phyloP scores from a whole-genome alignment of 495 filamentous ascomycete species.

The Annulohypoxylon moriforme region DNA sequence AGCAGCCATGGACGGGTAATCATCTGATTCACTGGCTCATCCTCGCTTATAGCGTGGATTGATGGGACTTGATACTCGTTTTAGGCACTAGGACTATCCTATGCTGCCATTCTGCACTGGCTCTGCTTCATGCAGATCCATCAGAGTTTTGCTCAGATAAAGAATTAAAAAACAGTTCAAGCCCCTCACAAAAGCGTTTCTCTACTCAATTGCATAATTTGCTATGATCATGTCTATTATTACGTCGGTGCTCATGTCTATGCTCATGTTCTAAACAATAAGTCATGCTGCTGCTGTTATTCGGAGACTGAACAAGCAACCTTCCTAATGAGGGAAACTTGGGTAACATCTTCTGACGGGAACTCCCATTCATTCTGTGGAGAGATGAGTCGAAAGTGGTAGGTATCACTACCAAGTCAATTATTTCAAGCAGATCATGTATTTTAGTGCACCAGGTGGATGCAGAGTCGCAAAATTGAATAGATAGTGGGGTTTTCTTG shows the following conservation, averaged over 20 bases:
- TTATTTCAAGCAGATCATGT: slow-evolving; percentile 26
- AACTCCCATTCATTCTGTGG: slow-evolving; percentile 28
- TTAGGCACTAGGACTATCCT: slow-evolving; percentile 40
- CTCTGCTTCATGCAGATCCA: slow-evolving; percentile 20
- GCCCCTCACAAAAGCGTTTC: slow-evolving; percentile 41
- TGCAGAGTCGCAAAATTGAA: slow-evolving; percentile 18
- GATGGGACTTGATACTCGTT: slow-evolving; percentile 51
- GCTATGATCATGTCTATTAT: slow-evolving; percentile 12
- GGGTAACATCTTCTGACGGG: slow-evolving; percentile 24
- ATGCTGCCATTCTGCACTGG: slow-evolving; percentile 33
- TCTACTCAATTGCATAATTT: slow-evolving; percentile 20
- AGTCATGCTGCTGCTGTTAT: neutral
- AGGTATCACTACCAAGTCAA: slow-evolving; percentile 19
- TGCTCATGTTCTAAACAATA: neutral
- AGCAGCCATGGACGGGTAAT: slow-evolving; percentile 35
- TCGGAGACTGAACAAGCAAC: slow-evolving; percentile 11
- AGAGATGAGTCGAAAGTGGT: slow-evolving; percentile 35
- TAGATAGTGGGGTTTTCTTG: slow-evolving; percentile 22
- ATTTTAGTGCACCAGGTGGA: slow-evolving; percentile 17
- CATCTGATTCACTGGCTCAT: slow-evolving; percentile 42
- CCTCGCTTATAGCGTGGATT: slow-evolving; percentile 49
- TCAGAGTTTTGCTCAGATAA: slow-evolving; percentile 41
- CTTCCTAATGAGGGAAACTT: slow-evolving; percentile 30
- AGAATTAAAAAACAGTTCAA: slow-evolving; percentile 48
- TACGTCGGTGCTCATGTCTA: neutral